Percentiles rank a stretch among this genome's conserved stretches.
phyloP scores from a whole-genome alignment of 306 rosid genomes.

The Datisca glomerata region DNA sequence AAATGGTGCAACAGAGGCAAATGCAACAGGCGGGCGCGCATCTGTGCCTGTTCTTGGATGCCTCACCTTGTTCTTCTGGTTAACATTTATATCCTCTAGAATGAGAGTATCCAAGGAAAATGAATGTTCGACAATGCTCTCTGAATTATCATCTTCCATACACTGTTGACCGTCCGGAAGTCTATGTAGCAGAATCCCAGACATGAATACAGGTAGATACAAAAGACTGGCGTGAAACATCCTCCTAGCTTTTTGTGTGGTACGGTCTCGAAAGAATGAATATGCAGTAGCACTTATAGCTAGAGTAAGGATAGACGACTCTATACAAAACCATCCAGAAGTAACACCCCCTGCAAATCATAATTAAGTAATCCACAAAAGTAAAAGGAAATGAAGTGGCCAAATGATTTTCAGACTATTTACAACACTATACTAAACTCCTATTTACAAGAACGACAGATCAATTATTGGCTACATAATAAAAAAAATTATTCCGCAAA shows the following conservation, averaged over 20 bases:
- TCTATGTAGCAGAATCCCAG: slow-evolving; percentile 82
- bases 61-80: slow-evolving; percentile 15
- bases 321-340: slow-evolving; percentile 83
- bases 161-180: slow-evolving; percentile 27
- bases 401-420: too few relatives aligned
- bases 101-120: slow-evolving; percentile 14
- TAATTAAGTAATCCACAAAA: slow-evolving; percentile 1
- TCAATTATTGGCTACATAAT: neutral
- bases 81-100: slow-evolving; percentile 15
- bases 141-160: slow-evolving; percentile 20
- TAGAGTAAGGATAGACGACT: slow-evolving; percentile 74
- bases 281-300: slow-evolving; percentile 69
- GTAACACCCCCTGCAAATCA: slow-evolving; percentile 70
- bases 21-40: slow-evolving; percentile 64
- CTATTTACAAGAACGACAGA: neutral
- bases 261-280: slow-evolving; percentile 67
- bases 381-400: too few relatives aligned
- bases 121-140: slow-evolving; percentile 15
- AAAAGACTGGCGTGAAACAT: slow-evolving; percentile 95
- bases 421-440: too few relatives aligned
- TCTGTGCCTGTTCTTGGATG: slow-evolving; percentile 5
- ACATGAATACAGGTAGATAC: slow-evolving; percentile 88
- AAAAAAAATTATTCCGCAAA: neutral
- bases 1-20: slow-evolving; percentile 77
- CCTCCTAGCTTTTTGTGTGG: slow-evolving; percentile 60